Base-by-base conservation (phyloP, 2,329 filamentous ascomycete genomes). In the Monilinia fructicola region DNA sequence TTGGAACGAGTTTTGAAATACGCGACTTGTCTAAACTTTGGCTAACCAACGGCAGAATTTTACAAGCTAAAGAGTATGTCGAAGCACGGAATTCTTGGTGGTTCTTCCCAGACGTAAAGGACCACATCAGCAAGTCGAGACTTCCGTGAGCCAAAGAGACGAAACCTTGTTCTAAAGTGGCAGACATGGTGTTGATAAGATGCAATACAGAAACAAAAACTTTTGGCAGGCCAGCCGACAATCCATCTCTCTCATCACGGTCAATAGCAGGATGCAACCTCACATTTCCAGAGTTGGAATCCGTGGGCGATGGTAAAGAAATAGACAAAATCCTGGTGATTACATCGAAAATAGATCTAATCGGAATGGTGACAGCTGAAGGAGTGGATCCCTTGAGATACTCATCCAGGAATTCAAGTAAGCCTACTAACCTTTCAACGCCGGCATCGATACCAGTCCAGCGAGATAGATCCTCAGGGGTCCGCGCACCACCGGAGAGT, bases 391-490 rank as follows among this genome's bases (percentile, higher is more conserved):
- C 85, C 26, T 80, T 80, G 56, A 96, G 77, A 71, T 89, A 88
- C 40, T 85, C 82, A 35, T 84, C 82, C 40, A 97, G 78, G 54
- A 91, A 81, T 44, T 82, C 80, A 31, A 97, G 78, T 4, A 96
- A 81, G 9, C 86, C 85, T 18, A 85, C 76, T 2, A 96, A 78
- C 64, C 92, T 85, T 74, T 92, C 86, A 21, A 86, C 80, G 9
- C 94, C 94, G 28, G 88, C 85, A 69, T 85, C 83, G n/a, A 97
- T 79, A 12, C 93, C 92, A 16, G 79, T 81, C 93, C 93, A 97
- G 0, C 79, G 71, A 0, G 87, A 84, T n/a, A 96, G 79, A 52
- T 84, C 80, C 16, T 84, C 83, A 7, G 75, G 67, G 2, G 78
- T 75, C 40, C 78, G 76, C 52, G 79, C 77, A 18, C 84, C 84